Evolutionary conservation across 2,329 filamentous ascomycete species (phyloP), one percentile per base, ranked within the genome.

Genomic region (Cladophialophora carrionii): DNA sequence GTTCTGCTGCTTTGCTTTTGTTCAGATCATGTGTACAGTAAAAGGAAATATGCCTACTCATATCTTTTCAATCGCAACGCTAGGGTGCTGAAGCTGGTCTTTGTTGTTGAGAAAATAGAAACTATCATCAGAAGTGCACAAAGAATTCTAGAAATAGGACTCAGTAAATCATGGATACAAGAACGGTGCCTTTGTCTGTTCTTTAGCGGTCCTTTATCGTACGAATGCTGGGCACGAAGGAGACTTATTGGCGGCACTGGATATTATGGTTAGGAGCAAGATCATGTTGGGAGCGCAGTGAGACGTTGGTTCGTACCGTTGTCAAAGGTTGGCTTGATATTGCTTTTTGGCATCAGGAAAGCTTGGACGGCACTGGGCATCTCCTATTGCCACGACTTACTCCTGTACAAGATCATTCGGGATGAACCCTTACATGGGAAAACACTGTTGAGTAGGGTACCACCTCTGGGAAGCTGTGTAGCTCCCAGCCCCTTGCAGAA

Each of bases 91-190:
- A 17, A 29, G 48, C 22, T 51, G 20, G 48, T 29, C 60, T 62
- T 63, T 59, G 31, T 63, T 57, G 31, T 41, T 43, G 43, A n/a
- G 34, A 43, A 37, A 53, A 17, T 52, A 60, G 29, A 10, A 51
- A 12, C 12, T n/a, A 20, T 52, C 32, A 43, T 31, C n/a, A 26
- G 37, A 1, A 10, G n/a, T 17, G 8, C n/a, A 60, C 57, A 60
- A 60, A 29, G 57, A 53, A 52, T 22, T 53, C 57, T 31, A 60
- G 24, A 37, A 52, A 52, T 60, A 60, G 57, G 20, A 54, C 17
- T 8, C 17, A 43, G 37, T 14, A 37, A 6, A 37, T 4, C 34
- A 17, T 14, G 34, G 34, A 14, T n/a, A 5, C 3, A n/a, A 43
- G 14, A 43, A 43, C 17, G 37, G 37, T n/a, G 37, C 14, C 37